Conservation (phyloP, 2,329 filamentous ascomycete genomes). For the Arthrobotrys sphaeroides region DNA sequence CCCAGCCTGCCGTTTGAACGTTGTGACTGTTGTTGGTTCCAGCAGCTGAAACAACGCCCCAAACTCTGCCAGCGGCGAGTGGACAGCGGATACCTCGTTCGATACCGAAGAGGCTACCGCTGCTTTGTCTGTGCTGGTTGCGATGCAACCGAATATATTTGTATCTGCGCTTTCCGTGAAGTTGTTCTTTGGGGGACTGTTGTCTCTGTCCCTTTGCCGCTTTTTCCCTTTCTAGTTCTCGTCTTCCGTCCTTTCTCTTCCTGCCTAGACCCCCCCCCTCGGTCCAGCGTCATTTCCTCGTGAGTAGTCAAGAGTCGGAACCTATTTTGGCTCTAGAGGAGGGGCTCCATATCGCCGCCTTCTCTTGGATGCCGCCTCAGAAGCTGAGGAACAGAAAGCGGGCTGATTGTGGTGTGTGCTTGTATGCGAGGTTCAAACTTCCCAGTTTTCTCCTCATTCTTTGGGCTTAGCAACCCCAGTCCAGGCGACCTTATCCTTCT, state of each 20-base stretch:
- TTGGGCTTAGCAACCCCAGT: constrained; percentile 43
- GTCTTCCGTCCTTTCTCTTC: neutral
- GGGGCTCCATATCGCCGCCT: constrained; percentile 27
- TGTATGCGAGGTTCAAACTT: constrained; percentile 45
- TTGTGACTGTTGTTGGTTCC: constrained; percentile 48
- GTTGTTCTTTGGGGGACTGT: constrained; percentile 9
- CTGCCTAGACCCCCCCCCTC: constrained; percentile 18
- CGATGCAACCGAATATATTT: neutral
- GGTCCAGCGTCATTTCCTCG: constrained; percentile 41
- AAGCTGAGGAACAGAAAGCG: constrained; percentile 23
- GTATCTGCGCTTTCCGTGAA: neutral
- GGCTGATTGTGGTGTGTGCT: constrained; percentile 47
- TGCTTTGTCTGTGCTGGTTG: constrained; percentile 4
- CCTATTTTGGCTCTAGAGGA: constrained; percentile 24
- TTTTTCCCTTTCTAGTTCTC: constrained; percentile 5
- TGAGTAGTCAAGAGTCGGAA: constrained; percentile 24
- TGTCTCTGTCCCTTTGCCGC: constrained; percentile 11
- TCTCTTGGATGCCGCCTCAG: constrained; percentile 26
- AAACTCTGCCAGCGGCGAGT: constrained; percentile 4
- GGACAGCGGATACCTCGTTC: constrained; percentile 4
- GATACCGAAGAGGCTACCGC: constrained; percentile 4
- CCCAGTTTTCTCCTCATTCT: constrained; percentile 50
- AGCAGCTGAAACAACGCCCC: constrained; percentile 42
- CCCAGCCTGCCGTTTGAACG: constrained; percentile 28
- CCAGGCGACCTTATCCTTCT: constrained; percentile 29